These are phyloP conservation scores for Tardiomyces depauwii DNA, from an alignment of 1,139 yeast species.

Conservation along the genomic window DNA sequence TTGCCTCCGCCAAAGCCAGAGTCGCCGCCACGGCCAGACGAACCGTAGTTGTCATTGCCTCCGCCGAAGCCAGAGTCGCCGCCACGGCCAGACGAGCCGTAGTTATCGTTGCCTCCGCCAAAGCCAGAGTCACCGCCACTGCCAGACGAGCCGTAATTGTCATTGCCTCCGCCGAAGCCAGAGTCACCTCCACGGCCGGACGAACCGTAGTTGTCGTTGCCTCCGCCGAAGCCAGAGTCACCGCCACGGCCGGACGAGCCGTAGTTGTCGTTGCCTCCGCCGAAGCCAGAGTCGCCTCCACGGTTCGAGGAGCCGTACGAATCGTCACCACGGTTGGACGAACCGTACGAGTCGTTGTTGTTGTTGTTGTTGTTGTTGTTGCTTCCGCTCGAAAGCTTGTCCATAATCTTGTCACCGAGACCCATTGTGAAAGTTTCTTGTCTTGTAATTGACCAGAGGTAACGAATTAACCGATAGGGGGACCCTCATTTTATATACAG, in stretches of 20 bases:
- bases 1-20: constrained; percentile 5
- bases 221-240: constrained; percentile 10
- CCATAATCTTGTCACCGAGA: constrained; percentile 7
- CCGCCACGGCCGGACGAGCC: constrained; percentile 10
- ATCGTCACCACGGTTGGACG: constrained; percentile 4
- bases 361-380: constrained; percentile 6
- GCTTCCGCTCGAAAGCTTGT: constrained; percentile 9
- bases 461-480: too few relatives aligned
- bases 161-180: constrained; percentile 8
- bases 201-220: constrained; percentile 5
- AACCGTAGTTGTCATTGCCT: constrained; percentile 10
- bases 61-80: constrained; percentile 9
- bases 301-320: constrained; percentile 10
- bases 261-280: constrained; percentile 9
- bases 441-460: too few relatives aligned
- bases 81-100: constrained; percentile 8
- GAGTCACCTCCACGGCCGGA: constrained; percentile 6
- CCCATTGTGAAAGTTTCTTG: constrained; percentile 9
- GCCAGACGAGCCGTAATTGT: constrained; percentile 9
- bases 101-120: constrained; percentile 8
- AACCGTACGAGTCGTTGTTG: constrained; percentile 7
- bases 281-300: constrained; percentile 6
- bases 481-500: too few relatives aligned
- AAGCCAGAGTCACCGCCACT: constrained; percentile 4
- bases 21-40: constrained; percentile 6